A percentile compares a stretch with the other conserved stretches of the same genome.
Evolutionary conservation across 2,329 filamentous ascomycete species (phyloP).

Genomic region (Colletotrichum tropicicola): DNA sequence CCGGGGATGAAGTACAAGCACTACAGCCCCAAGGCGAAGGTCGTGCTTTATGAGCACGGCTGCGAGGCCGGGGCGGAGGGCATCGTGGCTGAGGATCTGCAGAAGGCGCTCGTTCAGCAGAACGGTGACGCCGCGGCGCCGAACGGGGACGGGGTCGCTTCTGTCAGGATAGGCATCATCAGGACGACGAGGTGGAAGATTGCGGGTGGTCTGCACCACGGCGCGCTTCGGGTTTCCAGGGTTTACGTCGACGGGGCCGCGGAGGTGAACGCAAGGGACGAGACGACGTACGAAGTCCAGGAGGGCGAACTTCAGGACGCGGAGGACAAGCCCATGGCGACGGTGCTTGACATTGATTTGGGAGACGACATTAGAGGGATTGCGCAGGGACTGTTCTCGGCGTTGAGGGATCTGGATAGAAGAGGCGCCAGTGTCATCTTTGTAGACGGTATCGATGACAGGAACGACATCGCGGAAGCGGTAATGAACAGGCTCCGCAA

Average conservation of each 20-base stretch:
- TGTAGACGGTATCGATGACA: conserved; percentile 86
- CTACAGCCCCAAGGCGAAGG: conserved; percentile 89
- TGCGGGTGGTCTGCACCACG: conserved; percentile 49
- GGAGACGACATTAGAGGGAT: conserved; percentile 77
- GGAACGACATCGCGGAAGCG: conserved; percentile 84
- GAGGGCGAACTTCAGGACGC: conserved; percentile 49
- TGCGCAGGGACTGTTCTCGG: conserved; percentile 87
- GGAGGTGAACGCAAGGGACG: conserved; percentile 35
- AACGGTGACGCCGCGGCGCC: conserved; percentile 19
- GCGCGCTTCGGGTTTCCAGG: conserved; percentile 39
- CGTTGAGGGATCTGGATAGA: conserved; percentile 84
- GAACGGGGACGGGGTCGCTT: conserved; percentile 33
- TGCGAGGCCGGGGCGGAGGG: conserved; percentile 45
- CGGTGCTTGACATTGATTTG: conserved; percentile 75
- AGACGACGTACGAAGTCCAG: conserved; percentile 49
- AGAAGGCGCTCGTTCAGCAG: conserved; percentile 31
- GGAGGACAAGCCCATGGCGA: conserved; percentile 44
- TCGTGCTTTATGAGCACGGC: conserved; percentile 79
- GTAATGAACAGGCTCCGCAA: conserved; percentile 87
- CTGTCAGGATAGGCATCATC: conserved; percentile 58
- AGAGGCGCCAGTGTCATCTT: conserved; percentile 83
- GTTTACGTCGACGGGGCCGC: conserved; percentile 36
- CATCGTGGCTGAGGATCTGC: conserved; percentile 46
- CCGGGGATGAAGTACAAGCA: conserved; percentile 99
- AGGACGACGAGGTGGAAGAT: conserved; percentile 63